Base-by-base conservation (phyloP, 345 rosid species). In the Kandelia obovata region DNA sequence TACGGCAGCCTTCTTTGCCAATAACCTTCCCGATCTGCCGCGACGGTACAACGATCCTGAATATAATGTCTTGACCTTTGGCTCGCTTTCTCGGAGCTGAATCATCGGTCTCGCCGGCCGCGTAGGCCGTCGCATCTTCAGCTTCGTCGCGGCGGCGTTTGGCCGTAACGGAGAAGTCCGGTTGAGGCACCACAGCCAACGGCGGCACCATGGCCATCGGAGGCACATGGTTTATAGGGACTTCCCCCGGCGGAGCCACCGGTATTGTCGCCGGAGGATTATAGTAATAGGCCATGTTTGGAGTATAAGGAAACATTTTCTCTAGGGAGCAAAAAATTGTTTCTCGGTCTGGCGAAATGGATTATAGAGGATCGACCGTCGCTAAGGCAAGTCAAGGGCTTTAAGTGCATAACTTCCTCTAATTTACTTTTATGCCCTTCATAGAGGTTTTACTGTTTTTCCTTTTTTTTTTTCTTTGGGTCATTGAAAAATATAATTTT, bases 11-110 rank as follows among this genome's bases (percentile, higher is more conserved):
- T 64, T 77, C 85, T 70, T 81, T 84, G 25, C 90, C 93, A 34
- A 88, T 88, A 27, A 86, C 89, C 65, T 88, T 88, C 25, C 93
- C 90, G 80, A 88, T 83, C 87, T 88, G 86, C 66, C 79, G 76
- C 47, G 90, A 86, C 17, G 88, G 90, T 1, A 86, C 87, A 5
- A 86, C 79, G 47, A 86, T 84, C 66, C 90, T 81, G 63, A 80
- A 88, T 31, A 88, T 64, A 27, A 85, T 84, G 51, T 88, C 90
- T 53, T 85, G 87, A 27, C 79, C 66, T 67, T 68, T 77, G 9
- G 74, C 78, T 71, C 71, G 77, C 25, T 86, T 83, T 78, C 86
- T 88, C 23, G 81, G 43, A 1, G 80, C 79, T 30, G 62, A 60
- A 32, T 62, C 76, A 25, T 65, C 77, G 27, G 79, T 58, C 27